Conservation (phyloP, 805 yeast species). For the Sungouiozyma intestinalis region DNA sequence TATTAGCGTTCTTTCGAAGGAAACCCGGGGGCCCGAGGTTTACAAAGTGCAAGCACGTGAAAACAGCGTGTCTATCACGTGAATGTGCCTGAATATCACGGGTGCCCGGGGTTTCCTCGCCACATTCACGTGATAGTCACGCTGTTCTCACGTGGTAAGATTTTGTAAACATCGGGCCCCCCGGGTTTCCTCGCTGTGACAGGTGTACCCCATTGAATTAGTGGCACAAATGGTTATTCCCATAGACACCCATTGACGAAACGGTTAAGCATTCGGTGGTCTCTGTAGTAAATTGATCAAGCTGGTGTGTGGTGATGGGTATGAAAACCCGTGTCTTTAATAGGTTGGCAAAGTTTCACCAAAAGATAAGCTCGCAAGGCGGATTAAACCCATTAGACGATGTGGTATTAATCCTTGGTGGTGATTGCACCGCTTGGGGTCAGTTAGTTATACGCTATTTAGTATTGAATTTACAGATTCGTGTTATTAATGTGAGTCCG, state of each 20-base stretch:
- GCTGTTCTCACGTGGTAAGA: neutral
- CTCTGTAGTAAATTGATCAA: too few relatives aligned
- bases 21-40: too few relatives aligned
- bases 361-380: neutral
- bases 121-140: too few relatives aligned
- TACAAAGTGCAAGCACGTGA: too few relatives aligned
- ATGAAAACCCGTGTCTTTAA: neutral
- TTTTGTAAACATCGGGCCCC: neutral
- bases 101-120: too few relatives aligned
- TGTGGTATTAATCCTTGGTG: slow-evolving; percentile 13
- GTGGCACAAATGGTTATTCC: neutral
- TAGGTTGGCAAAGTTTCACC: neutral
- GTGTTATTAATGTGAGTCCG: neutral
- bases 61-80: too few relatives aligned
- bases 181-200: neutral
- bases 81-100: too few relatives aligned
- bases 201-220: neutral
- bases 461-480: neutral
- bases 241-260: too few relatives aligned
- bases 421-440: slow-evolving; percentile 12
- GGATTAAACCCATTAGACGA: slow-evolving; percentile 5
- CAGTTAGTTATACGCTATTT: neutral
- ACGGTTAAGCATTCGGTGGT: too few relatives aligned
- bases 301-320: neutral
- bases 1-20: too few relatives aligned